A percentile compares a stretch with the other conserved stretches of the same genome.
phyloP scores from a whole-genome alignment of 805 yeast species.

The Nakazawaea populi region DNA sequence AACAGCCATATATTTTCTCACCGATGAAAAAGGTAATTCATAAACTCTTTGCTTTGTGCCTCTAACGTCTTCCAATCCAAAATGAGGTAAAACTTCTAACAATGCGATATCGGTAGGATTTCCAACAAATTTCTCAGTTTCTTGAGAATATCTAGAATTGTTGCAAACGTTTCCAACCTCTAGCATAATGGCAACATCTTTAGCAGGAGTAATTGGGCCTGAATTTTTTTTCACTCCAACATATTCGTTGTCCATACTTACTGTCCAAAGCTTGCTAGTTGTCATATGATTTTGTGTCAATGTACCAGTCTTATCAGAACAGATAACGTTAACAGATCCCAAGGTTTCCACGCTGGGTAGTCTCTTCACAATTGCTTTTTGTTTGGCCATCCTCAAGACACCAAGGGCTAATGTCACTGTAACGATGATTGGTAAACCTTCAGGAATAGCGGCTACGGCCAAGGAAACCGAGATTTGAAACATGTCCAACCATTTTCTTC shows the following conservation, averaged over 20 bases:
- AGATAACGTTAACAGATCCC: conserved; percentile 90
- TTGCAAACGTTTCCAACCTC: conserved; percentile 72
- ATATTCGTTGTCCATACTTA: conserved; percentile 42
- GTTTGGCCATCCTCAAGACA: conserved; percentile 91
- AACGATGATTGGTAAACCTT: conserved; percentile 96
- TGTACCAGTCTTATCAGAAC: conserved; percentile 90
- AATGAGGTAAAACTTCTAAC: conserved; percentile 63
- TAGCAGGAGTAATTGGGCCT: conserved; percentile 33
- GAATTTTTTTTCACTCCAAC: conserved; percentile 39
- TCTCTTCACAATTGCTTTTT: conserved; percentile 90
- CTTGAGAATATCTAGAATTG: conserved; percentile 64
- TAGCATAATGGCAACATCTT: conserved; percentile 49
- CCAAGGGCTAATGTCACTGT: conserved; percentile 96
- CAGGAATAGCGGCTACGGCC: conserved; percentile 99
- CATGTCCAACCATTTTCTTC: conserved; percentile 95
- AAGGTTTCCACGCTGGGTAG: conserved; percentile 93
- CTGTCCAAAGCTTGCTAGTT: conserved; percentile 75
- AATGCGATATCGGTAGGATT: conserved; percentile 95
- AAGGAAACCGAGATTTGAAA: conserved; percentile 94
- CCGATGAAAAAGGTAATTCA: conserved; percentile 83
- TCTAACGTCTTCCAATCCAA: conserved; percentile 70
- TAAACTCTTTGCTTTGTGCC: conserved; percentile 48
- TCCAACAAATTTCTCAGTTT: conserved; percentile 70
- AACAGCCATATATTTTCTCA: conserved; percentile 89
- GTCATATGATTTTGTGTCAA: conserved; percentile 91